phyloP scores from a whole-genome alignment of 1,284 basidiomycete species.

The Xanthoconium separans region DNA sequence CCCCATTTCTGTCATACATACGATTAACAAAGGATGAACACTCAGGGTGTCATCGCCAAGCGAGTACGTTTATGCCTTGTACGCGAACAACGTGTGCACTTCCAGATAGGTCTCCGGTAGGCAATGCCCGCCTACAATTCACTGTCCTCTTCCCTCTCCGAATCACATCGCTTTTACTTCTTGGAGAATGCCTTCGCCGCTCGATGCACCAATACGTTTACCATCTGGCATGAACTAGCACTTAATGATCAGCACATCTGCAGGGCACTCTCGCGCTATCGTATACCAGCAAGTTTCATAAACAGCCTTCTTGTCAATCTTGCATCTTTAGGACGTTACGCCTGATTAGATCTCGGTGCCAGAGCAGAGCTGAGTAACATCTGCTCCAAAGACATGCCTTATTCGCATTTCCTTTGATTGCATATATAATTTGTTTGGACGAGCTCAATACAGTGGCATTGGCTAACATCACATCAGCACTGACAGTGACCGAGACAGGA shows the following conservation, averaged over 20 bases:
- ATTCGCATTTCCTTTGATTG: not conserved
- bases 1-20: not conserved
- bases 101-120: no score
- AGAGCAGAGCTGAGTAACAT: not conserved
- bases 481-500: not conserved
- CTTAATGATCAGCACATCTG: not conserved
- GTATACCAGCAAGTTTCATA: not conserved
- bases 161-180: not conserved
- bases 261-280: not conserved
- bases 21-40: not conserved
- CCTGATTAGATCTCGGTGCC: not conserved
- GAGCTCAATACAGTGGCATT: not conserved
- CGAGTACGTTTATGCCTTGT: no score
- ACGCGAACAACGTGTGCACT: not conserved
- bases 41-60: no score
- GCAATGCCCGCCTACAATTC: no score
- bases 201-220: not conserved
- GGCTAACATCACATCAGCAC: no score
- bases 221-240: not conserved
- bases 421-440: no score
- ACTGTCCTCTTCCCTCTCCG: no score
- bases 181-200: not conserved
- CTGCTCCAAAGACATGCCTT: not conserved
- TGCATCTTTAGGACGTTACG: not conserved
- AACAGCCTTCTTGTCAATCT: not conserved